Percentiles rank a stretch among this genome's conserved stretches.
Evolutionary conservation across 768 basidiomycete genomes (phyloP).

Genomic region (Pleurotus platypus): DNA sequence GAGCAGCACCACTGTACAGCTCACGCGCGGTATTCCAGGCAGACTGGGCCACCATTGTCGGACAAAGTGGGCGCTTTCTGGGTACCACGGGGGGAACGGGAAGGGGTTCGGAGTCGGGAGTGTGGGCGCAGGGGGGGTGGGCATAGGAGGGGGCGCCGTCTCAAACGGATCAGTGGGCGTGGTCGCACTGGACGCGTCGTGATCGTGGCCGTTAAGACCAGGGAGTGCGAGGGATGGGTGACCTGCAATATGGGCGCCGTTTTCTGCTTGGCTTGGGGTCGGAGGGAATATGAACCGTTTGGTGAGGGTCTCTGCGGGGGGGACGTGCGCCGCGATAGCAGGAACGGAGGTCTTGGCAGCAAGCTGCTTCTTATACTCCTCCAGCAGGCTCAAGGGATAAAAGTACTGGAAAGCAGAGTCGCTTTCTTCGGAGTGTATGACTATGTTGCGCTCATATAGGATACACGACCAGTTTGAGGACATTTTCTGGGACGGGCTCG

Average conservation of each 20-base stretch:
- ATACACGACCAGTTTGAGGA: slow-evolving; percentile 81
- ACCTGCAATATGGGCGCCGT: not conserved
- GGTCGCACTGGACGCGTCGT: not conserved
- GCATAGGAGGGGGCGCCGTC: not conserved
- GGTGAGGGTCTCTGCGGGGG: slow-evolving; percentile 42
- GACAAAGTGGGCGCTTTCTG: slow-evolving; percentile 74
- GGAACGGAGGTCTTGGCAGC: slow-evolving; percentile 30
- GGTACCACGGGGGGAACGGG: slow-evolving; percentile 66
- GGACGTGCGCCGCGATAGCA: slow-evolving; percentile 32
- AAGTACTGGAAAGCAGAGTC: slow-evolving; percentile 66
- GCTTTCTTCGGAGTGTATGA: slow-evolving; percentile 72
- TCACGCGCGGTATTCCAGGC: slow-evolving; percentile 58
- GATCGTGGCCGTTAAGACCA: not conserved
- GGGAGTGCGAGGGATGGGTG: not conserved
- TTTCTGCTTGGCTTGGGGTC: not conserved
- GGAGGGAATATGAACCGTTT: slow-evolving; percentile 52
- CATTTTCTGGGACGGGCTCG: slow-evolving; percentile 36
- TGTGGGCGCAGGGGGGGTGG: slow-evolving; percentile 4
- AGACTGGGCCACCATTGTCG: slow-evolving; percentile 80
- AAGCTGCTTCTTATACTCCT: slow-evolving; percentile 25
- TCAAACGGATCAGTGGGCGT: not conserved
- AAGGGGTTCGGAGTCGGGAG: slow-evolving; percentile 48
- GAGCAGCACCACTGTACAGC: slow-evolving; percentile 70
- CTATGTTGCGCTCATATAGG: slow-evolving; percentile 58
- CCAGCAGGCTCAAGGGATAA: slow-evolving; percentile 50